Evolutionary conservation across 352 stramenopile species (phyloP), one percentile per base, ranked within the genome.

Genomic region (Phytophthora cryptogea): DNA sequence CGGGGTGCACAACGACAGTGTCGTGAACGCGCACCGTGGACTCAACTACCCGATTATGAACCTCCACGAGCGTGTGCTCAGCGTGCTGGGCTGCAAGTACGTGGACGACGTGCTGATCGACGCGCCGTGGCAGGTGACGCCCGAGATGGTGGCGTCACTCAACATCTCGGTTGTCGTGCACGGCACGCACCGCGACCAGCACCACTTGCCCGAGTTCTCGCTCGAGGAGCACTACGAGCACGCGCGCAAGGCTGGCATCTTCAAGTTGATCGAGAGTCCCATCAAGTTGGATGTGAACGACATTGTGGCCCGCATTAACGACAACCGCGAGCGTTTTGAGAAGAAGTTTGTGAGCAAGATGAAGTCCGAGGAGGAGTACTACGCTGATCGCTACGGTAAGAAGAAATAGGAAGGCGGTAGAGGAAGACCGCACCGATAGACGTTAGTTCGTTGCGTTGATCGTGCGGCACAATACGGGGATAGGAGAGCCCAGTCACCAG

Each of bases 41-140:
- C 74, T 95, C 36, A 97, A 97, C 71, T 94, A 98, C 68, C 96
- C 97, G 23, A 97, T 99, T 61, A 98, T 99, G 93, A 99, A 99
- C 84, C 74, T 99, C 23, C 95, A 99, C 68, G 97, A 99, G 83
- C 88, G 97, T 45, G 94, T 98, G 37, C 78, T 99, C 27, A 97
- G 86, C 72, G 96, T 99, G 23, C 72, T 99, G 26, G 94, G 94
- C 45, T 99, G 96, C 76, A 95, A 96, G 43, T 99, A 92, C 67
- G 94, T 98, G 16, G 97, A 99, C 71, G 97, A 99, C 71, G 97
- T 99, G 35, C 74, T 99, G 44, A 99, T 99, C 47, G 97, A 99
- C 68, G 96, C 97, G 40, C 96, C 97, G 31, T 94, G 93, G 68
- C 76, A 93, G 42, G 89, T 99, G 27, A 98, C 95, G 47, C 86